Percentiles rank a stretch among this genome's conserved stretches.
Evolutionary conservation across 2,329 filamentous ascomycete species (phyloP).

Genomic region (Botryotinia globosa): DNA sequence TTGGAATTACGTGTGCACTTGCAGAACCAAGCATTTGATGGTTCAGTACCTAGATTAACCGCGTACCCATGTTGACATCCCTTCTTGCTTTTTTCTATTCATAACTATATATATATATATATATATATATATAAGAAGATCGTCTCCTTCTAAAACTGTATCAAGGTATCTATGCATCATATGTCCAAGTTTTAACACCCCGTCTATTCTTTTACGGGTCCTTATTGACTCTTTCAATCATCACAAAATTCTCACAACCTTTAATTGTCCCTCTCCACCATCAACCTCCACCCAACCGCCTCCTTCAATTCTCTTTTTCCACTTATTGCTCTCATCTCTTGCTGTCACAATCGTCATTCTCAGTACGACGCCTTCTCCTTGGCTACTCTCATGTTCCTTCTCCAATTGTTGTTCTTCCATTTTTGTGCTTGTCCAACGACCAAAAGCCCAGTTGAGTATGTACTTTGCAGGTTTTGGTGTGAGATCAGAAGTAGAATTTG

Average conservation of each 20-base stretch:
- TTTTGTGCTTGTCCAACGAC: constrained; percentile 85
- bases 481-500: constrained; percentile 14
- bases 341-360: constrained; percentile 76
- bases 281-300: constrained; percentile 16
- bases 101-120: too few species aligned
- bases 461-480: constrained; percentile 52
- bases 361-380: constrained; percentile 48
- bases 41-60: too few species aligned
- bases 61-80: too few species aligned
- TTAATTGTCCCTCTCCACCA: background rate
- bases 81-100: too few species aligned
- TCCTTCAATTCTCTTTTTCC: constrained; percentile 68
- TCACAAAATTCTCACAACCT: constrained; percentile 8
- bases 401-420: constrained; percentile 42
- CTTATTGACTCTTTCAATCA: background rate
- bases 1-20: too few species aligned
- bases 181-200: too few species aligned
- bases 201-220: background rate
- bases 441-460: constrained; percentile 98
- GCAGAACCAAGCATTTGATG: too few species aligned
- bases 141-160: background rate
- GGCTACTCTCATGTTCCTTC: constrained; percentile 54
- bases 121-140: too few species aligned
- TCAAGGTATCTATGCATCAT: background rate
- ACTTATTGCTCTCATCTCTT: constrained; percentile 70